Evolutionary conservation across 2,329 filamentous ascomycete species (phyloP), one percentile per base, ranked within the genome.

Genomic region (Colletotrichum melonis): DNA sequence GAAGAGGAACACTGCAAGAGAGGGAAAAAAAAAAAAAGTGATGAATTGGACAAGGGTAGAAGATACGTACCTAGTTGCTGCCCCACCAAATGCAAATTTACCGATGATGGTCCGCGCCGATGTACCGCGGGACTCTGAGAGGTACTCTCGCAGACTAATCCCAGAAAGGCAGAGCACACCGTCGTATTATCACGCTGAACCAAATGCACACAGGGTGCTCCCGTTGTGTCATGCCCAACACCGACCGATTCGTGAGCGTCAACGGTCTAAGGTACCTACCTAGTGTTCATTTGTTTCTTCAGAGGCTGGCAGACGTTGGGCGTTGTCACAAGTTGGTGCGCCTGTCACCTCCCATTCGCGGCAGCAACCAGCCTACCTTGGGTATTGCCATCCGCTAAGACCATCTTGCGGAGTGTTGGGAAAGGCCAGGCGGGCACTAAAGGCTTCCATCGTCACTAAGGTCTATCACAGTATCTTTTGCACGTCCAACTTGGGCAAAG

Each of bases 21-120:
- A 26, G 42, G 6, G 35, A 46, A 62, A 26, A 71, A 57, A 30
- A 62, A 62, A 30, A 28, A 62, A 46, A 57, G 63, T 46, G 35
- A 22, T n/a, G 5, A 38, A 19, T 42, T 60, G 35, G 35, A 62
- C 67, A 26, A 56, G 60, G 49, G 16, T 62, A 5, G 8, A 35
- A 35, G 11, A 3, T 35, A 35, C 32, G 32, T 35, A 35, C 11
- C 11, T 12, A n/a, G 46, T 19, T 5, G 6, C 16, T 7, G 38
- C 38, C 42, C 70, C 49, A 62, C 60, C 46, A 62, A 42, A 52
- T 62, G 67, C 30, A 60, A 73, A 71, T 60, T 60, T 57, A 57
- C 60, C 70, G 60, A 73, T 30, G n/a, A 62, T 69, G 70, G 55
- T 46, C 59, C 46, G 46, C 28, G 19, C 60, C 69, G 22, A 55